Evolutionary conservation across 2,329 filamentous ascomycete species (phyloP).

Genomic region (Pyrenochaeta sp.): DNA sequence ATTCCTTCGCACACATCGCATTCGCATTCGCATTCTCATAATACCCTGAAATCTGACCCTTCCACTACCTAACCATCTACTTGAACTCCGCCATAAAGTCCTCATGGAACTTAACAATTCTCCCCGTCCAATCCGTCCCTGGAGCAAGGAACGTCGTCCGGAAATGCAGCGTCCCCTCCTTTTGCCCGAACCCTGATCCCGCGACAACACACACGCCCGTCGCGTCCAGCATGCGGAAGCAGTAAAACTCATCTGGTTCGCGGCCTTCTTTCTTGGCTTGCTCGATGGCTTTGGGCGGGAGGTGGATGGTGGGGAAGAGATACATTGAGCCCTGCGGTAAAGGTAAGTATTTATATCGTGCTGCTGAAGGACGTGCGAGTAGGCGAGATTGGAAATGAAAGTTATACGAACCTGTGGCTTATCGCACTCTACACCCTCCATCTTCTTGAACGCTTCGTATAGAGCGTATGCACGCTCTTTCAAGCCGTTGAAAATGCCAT

Average conservation of each 20-base stretch:
- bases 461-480: constrained; percentile 82
- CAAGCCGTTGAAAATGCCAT: constrained; percentile 79
- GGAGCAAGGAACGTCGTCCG: constrained; percentile 96
- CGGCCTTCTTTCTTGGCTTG: constrained; percentile 78
- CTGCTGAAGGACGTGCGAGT: background rate
- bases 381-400: no score
- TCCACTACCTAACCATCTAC: constrained; percentile 10
- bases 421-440: constrained; percentile 95
- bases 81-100: constrained; percentile 87
- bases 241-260: constrained; percentile 91
- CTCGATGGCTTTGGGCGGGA: constrained; percentile 78
- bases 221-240: constrained; percentile 85
- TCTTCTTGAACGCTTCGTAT: constrained; percentile 87
- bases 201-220: constrained; percentile 96
- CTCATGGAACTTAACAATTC: constrained; percentile 88
- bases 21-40: no score
- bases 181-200: constrained; percentile 93
- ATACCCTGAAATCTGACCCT: background rate
- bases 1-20: no score
- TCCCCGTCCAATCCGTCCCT: constrained; percentile 91
- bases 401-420: constrained; percentile 69
- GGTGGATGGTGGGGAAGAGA: constrained; percentile 91
- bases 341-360: constrained; percentile 2
- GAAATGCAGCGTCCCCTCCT: constrained; percentile 90
- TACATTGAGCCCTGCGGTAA: constrained; percentile 86